These are phyloP conservation scores for Botrytis sinoallii DNA, from an alignment of 2,329 filamentous ascomycete genomes.

Conservation along the genomic window DNA sequence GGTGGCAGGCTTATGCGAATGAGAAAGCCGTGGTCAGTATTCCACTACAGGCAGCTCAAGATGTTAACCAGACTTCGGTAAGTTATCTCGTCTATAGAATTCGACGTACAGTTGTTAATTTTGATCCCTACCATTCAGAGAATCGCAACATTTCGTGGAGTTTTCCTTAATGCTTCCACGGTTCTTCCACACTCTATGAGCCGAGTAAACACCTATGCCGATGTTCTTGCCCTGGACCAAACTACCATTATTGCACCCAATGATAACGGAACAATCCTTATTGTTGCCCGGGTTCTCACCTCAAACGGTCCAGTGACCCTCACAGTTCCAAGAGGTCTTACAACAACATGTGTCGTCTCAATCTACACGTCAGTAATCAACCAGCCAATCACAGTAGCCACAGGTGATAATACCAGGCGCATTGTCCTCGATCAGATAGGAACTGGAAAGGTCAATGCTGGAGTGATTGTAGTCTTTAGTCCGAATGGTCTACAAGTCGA, in stretches of 20 bases:
- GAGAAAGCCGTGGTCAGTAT: neutral
- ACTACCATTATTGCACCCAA: slow-evolving; percentile 3
- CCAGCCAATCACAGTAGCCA: slow-evolving; percentile 1
- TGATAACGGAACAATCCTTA: neutral
- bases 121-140: neutral
- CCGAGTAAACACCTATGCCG: neutral
- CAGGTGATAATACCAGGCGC: neutral
- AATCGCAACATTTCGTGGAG: neutral
- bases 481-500: neutral
- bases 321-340: neutral
- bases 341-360: slow-evolving; percentile 1
- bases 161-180: neutral
- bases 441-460: neutral
- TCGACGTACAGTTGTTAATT: neutral
- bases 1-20: slow-evolving; percentile 2
- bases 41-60: slow-evolving; percentile 2
- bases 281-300: slow-evolving; percentile 2
- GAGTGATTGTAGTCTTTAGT: slow-evolving; percentile 3
- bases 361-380: neutral
- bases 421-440: slow-evolving; percentile 1
- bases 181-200: slow-evolving; percentile 10
- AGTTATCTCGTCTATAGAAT: neutral
- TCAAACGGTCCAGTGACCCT: slow-evolving; percentile 1
- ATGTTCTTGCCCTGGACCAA: neutral
- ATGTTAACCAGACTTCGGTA: slow-evolving; percentile 5